Percentiles rank a stretch among this genome's conserved stretches.
These are phyloP conservation scores for Diutina pseudorugosa DNA, from an alignment of 1,139 yeast species.

Conservation along the genomic window DNA sequence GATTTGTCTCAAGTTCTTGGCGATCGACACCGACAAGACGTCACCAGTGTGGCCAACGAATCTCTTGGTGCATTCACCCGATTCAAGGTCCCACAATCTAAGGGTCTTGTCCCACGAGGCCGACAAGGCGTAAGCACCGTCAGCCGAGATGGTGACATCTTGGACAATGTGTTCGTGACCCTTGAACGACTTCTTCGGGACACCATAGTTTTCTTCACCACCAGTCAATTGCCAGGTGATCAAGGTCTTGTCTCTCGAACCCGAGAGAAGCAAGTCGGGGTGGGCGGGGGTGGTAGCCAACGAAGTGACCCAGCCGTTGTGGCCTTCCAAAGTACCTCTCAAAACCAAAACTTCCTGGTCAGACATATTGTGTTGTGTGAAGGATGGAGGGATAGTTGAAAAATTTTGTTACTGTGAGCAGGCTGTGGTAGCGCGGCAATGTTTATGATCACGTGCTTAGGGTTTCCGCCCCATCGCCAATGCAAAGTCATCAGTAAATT, in stretches of 20 bases:
- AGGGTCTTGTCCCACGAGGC: conserved; percentile 99
- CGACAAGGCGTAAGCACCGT: conserved; percentile 96
- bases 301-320: conserved; percentile 89
- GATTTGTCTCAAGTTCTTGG: conserved; percentile 95
- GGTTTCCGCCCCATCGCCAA: neutral
- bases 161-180: conserved; percentile 99
- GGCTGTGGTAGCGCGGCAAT: neutral
- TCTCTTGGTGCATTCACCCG: conserved; percentile 91
- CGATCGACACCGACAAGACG: conserved; percentile 93
- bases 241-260: conserved; percentile 97
- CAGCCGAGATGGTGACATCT: conserved; percentile 96
- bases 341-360: conserved; percentile 82
- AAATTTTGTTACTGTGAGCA: neutral
- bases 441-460: neutral
- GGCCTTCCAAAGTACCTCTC: conserved; percentile 97
- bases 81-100: conserved; percentile 95
- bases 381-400: neutral
- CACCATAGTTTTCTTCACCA: conserved; percentile 93
- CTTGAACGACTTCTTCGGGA: conserved; percentile 91
- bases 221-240: conserved; percentile 99
- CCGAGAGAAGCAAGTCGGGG: conserved; percentile 97
- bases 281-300: conserved; percentile 96
- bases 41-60: conserved; percentile 98
- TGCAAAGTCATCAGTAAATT: too few species aligned
- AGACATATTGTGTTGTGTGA: neutral